Conservation (phyloP, 2,329 filamentous ascomycete genomes). For the Cladosporium halotolerans region DNA sequence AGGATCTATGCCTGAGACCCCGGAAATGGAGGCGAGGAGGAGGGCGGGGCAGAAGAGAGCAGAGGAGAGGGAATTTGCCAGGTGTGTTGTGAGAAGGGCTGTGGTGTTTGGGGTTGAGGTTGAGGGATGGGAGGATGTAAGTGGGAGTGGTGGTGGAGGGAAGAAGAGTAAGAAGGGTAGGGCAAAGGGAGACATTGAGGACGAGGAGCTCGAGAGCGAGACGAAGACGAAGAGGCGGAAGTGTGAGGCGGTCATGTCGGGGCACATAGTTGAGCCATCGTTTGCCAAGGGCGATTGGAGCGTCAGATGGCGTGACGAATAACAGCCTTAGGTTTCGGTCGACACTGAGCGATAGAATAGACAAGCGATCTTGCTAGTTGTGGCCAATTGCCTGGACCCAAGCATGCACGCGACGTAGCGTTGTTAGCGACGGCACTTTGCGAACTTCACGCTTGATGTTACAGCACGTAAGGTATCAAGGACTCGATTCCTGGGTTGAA, state of each 20-base stretch:
- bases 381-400: too few species aligned
- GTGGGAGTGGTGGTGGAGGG: conserved; percentile 17
- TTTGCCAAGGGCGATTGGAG: conserved; percentile 58
- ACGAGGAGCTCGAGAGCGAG: conserved; percentile 15
- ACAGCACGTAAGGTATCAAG: too few species aligned
- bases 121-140: conserved; percentile 14
- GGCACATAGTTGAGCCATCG: conserved; percentile 52
- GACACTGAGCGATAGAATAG: too few species aligned
- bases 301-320: conserved; percentile 49
- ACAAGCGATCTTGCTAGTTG: too few species aligned
- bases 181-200: conserved; percentile 13
- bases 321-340: background rate
- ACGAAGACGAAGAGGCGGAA: conserved; percentile 31
- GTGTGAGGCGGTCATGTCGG: conserved; percentile 56
- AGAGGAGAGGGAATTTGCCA: conserved; percentile 52
- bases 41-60: conserved; percentile 44
- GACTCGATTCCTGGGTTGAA: too few species aligned
- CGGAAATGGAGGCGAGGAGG: conserved; percentile 46
- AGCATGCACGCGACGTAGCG: too few species aligned
- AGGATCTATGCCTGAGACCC: conserved; percentile 46
- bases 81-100: conserved; percentile 56
- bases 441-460: too few species aligned
- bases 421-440: too few species aligned
- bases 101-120: conserved; percentile 50
- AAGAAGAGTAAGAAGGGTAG: conserved; percentile 9